A percentile compares a stretch with the other conserved stretches of the same genome.
phyloP scores from a whole-genome alignment of 441 rosid species.

The Adansonia rubrostipa region DNA sequence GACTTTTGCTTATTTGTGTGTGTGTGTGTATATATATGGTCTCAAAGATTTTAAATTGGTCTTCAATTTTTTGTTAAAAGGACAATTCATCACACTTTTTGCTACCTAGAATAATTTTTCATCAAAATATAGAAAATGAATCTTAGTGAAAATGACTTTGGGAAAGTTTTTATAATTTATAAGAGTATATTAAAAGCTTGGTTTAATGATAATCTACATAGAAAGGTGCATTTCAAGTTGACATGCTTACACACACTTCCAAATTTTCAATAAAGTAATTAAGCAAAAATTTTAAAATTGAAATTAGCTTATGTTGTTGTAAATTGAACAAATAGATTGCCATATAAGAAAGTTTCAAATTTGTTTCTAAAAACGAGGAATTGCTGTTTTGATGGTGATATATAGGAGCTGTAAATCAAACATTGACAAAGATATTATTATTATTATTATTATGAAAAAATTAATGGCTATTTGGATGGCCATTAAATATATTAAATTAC shows the following conservation, averaged over 20 bases:
- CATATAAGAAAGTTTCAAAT: not conserved
- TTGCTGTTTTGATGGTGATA: constrained; percentile 14
- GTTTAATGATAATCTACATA: too few relatives aligned
- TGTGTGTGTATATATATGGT: too few relatives aligned
- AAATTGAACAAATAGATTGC: not conserved
- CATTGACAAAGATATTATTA: not conserved
- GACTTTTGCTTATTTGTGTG: too few relatives aligned
- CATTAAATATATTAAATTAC: not conserved
- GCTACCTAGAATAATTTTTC: not conserved
- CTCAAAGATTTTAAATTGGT: too few relatives aligned
- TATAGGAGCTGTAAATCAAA: not conserved
- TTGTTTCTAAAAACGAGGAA: not conserved
- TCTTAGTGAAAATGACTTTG: not conserved
- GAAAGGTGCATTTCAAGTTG: too few relatives aligned
- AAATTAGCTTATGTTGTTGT: too few relatives aligned
- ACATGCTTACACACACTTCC: not conserved
- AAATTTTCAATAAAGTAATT: not conserved
- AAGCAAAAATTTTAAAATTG: not conserved
- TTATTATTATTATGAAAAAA: not conserved
- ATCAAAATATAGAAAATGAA: not conserved
- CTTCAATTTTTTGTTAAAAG: too few relatives aligned
- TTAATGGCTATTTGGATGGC: not conserved
- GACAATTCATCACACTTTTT: too few relatives aligned
- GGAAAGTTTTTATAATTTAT: not conserved
- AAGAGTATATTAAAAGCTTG: not conserved